Evolutionary conservation across 495 filamentous ascomycete genomes (phyloP).

Genomic region (Glarea lozoyensis): DNA sequence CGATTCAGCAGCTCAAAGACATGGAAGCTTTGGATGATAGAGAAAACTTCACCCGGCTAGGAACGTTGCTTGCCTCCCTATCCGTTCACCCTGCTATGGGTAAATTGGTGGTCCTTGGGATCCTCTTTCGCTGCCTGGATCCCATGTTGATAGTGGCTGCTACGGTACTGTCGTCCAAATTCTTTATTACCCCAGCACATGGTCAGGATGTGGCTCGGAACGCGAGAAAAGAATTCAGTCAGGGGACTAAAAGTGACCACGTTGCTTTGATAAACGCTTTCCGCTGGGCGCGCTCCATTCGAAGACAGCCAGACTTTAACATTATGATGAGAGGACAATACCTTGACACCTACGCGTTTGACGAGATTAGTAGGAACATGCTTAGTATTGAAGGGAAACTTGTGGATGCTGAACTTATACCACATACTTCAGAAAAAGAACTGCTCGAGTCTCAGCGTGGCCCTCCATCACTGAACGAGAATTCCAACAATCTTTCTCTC

Average conservation of each 20-base stretch:
- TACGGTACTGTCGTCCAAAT: slow-evolving; percentile 26
- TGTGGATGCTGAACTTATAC: neutral
- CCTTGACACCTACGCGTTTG: neutral
- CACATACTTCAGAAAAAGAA: neutral
- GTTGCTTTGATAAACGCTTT: slow-evolving; percentile 44
- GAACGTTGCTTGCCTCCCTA: slow-evolving; percentile 36
- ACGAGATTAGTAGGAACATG: neutral
- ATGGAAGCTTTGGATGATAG: slow-evolving; percentile 40
- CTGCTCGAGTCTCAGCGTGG: neutral
- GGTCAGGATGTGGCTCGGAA: slow-evolving; percentile 22
- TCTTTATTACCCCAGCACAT: slow-evolving; percentile 35
- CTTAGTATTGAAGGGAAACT: neutral
- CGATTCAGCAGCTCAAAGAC: slow-evolving; percentile 34
- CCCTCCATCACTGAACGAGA: neutral
- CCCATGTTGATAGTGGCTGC: slow-evolving; percentile 47
- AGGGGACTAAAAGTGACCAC: slow-evolving; percentile 40
- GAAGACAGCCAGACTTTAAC: neutral
- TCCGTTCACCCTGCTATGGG: slow-evolving; percentile 41
- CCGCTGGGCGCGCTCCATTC: slow-evolving; percentile 28
- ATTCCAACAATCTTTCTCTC: neutral
- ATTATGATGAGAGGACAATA: neutral
- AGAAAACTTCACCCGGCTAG: slow-evolving; percentile 44
- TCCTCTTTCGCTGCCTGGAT: slow-evolving; percentile 53
- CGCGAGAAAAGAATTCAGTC: slow-evolving; percentile 29
- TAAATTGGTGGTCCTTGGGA: slow-evolving; percentile 49